phyloP scores from a whole-genome alignment of 108 stramenopile genomes.

The Aurantiochytrium sp. region DNA sequence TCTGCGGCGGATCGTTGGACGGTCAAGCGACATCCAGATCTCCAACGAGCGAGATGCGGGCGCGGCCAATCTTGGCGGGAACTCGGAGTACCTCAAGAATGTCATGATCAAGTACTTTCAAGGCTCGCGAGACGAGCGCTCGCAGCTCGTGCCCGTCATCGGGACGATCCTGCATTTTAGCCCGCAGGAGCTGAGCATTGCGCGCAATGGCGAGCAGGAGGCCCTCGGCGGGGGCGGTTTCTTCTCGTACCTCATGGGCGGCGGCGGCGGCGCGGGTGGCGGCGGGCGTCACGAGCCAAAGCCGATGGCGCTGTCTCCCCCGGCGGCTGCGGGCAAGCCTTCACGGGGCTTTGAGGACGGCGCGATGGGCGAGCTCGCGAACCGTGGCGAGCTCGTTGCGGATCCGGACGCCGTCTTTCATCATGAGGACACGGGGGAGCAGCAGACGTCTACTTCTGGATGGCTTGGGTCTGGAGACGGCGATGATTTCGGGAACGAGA shows the following conservation, averaged over 20 bases:
- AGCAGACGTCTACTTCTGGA: neutral
- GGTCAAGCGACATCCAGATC: neutral
- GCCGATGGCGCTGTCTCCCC: neutral
- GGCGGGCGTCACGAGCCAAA: neutral
- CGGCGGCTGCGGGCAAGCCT: neutral
- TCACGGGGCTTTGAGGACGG: too few relatives aligned
- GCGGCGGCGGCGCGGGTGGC: too few relatives aligned
- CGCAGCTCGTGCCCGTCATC: constrained; percentile 18
- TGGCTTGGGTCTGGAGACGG: neutral
- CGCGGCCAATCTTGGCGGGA: neutral
- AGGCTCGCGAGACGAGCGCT: neutral
- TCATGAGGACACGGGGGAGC: neutral
- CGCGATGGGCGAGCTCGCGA: neutral
- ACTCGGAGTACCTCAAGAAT: constrained; percentile 22
- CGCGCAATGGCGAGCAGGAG: neutral
- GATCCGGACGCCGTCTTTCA: neutral
- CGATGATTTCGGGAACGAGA: too few relatives aligned
- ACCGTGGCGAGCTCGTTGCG: neutral
- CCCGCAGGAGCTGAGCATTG: neutral
- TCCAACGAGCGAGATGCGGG: neutral
- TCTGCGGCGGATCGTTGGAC: neutral
- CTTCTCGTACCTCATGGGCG: neutral
- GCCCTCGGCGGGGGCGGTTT: neutral
- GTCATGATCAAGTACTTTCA: constrained; percentile 32
- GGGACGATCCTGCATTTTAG: constrained; percentile 19